Base-by-base conservation (phyloP, 768 basidiomycete genomes). In the Aureoboletus auriporus region DNA sequence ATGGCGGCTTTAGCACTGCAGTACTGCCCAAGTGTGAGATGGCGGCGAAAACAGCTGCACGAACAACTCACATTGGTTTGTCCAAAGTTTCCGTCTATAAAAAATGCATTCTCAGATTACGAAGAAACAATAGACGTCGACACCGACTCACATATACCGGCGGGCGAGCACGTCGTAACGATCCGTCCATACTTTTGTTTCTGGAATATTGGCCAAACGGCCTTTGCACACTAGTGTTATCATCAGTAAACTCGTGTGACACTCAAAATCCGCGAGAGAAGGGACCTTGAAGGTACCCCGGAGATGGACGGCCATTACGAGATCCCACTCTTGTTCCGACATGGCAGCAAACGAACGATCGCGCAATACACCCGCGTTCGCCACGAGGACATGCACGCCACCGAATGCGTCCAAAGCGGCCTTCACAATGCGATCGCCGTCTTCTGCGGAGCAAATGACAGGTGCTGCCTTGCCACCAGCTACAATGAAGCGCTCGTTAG, bases 171-270 rank as follows among this genome's bases (percentile, higher is more conserved):
- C n/a, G 93, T 97, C 28, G 89, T 95, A 44, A 98, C 79, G 60
- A 99, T 93, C 38, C 96, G 83, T 27, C 96, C 96, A 63, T 84
- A 96, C 69, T 92, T 93, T 66, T 98, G 95, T 71, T 93, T 87
- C 68, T 89, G 87, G 80, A 99, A 97, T 57, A 91, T 72, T 1
- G 94, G 93, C 96, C 96, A 99, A 23, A 90, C 86, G 6, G 95
- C 96, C 62, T 95, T 89, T 27, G 82, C 85, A 54, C 92, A 93
- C 88, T 93, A 51, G 7, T n/a, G 41, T 14, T 8, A 35, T 5
- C 6, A n/a, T 62, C 35, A 54, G 45, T 13, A 38, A 38, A n/a
- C n/a, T 11, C 1, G 20, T 16, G 17, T 4, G 13, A 38, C 38
- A 44, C 40, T 28, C 14, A 23, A 8, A 8, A 28, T 30, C 33